Evolutionary conservation across 805 yeast genomes (phyloP).

Genomic region (Candida pseudoglaebosa): DNA sequence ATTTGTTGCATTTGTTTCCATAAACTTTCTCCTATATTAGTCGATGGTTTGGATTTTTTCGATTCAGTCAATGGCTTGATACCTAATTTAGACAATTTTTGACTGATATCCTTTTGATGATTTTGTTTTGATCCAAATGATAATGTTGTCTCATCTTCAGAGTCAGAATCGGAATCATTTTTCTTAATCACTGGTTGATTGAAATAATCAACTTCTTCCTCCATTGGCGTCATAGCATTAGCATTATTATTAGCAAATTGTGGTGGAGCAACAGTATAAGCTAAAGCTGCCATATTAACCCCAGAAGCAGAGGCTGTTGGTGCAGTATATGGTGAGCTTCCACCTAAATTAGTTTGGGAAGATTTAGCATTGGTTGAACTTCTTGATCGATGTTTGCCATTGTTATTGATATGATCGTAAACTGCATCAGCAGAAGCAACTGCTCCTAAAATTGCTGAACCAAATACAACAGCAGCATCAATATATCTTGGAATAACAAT

Average conservation of each 20-base stretch:
- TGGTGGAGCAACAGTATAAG: slow-evolving; percentile 17
- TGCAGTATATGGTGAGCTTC: slow-evolving; percentile 68
- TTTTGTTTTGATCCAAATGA: slow-evolving; percentile 59
- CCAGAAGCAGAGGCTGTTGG: slow-evolving; percentile 74
- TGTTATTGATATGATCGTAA: slow-evolving; percentile 27
- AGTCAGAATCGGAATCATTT: slow-evolving; percentile 18
- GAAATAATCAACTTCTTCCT: slow-evolving; percentile 39
- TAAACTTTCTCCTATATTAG: slow-evolving; percentile 50
- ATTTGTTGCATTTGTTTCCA: slow-evolving; percentile 86
- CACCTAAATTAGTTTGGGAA: slow-evolving; percentile 27
- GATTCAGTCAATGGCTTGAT: slow-evolving; percentile 38
- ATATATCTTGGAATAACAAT: slow-evolving; percentile 90
- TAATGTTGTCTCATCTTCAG: slow-evolving; percentile 46
- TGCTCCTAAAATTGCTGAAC: slow-evolving; percentile 92
- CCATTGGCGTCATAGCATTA: slow-evolving; percentile 33
- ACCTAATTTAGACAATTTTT: slow-evolving; percentile 34
- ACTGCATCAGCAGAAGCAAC: slow-evolving; percentile 75
- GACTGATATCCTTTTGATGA: slow-evolving; percentile 50
- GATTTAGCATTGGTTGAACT: slow-evolving; percentile 26
- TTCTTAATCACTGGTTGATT: slow-evolving; percentile 22
- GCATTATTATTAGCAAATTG: slow-evolving; percentile 20
- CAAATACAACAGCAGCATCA: slow-evolving; percentile 96
- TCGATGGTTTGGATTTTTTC: slow-evolving; percentile 13
- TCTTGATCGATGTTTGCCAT: slow-evolving; percentile 35
- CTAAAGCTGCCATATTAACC: slow-evolving; percentile 52